Percentiles rank a stretch among this genome's conserved stretches.
These are phyloP conservation scores for Cardamine occulta DNA, from an alignment of 345 rosid genomes.

Conservation along the genomic window DNA sequence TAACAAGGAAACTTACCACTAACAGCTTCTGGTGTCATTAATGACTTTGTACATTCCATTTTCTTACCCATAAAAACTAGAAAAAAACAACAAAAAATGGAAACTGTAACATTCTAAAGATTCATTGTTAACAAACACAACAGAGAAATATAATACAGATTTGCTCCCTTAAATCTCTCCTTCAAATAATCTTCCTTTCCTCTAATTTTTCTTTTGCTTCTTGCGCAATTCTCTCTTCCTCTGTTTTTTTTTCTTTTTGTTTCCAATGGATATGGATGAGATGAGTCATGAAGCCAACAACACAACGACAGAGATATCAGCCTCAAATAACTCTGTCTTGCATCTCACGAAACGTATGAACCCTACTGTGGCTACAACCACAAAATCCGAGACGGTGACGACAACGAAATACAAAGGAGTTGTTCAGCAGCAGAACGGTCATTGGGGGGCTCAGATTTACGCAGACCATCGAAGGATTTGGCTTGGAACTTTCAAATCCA, in stretches of 20 bases:
- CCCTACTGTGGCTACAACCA: background rate
- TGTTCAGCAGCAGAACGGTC: constrained; percentile 58
- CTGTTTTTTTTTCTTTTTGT: background rate
- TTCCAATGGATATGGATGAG: constrained; percentile 39
- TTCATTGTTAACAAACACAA: constrained; percentile 14
- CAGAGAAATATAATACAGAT: constrained; percentile 30
- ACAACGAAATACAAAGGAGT: constrained; percentile 60
- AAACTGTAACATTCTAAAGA: constrained; percentile 42
- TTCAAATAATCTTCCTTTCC: constrained; percentile 27
- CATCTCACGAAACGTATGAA: constrained; percentile 15
- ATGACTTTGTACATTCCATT: constrained; percentile 36
- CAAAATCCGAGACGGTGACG: constrained; percentile 19
- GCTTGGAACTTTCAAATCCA: constrained; percentile 74
- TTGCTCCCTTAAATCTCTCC: constrained; percentile 44
- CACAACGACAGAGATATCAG: constrained; percentile 35
- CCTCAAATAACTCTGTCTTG: constrained; percentile 31
- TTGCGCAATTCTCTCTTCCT: background rate
- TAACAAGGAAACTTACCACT: constrained; percentile 32
- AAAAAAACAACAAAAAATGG: constrained; percentile 30
- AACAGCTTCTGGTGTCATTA: constrained; percentile 25
- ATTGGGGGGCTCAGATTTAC: constrained; percentile 77
- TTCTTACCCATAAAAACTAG: background rate
- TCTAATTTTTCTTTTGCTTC: constrained; percentile 7
- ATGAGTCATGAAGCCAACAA: constrained; percentile 24
- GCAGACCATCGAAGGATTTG: constrained; percentile 59